Percentiles rank a stretch among this genome's conserved stretches.
phyloP scores from a whole-genome alignment of 306 rosid genomes.

The Parietaria judaica region DNA sequence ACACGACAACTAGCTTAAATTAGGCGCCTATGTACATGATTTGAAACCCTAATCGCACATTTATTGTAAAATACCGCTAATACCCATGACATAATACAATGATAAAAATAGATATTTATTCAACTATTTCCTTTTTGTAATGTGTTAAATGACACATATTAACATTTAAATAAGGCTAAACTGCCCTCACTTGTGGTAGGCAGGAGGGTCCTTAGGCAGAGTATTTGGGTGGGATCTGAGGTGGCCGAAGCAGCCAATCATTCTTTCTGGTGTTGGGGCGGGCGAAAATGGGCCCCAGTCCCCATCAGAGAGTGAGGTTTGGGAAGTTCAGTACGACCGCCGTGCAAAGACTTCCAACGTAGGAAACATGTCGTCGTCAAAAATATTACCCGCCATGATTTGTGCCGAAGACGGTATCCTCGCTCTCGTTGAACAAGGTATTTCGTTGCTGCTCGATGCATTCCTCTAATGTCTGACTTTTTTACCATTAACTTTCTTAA shows the following conservation, averaged over 20 bases:
- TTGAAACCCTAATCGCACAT: no score
- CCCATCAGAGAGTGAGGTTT: slow-evolving; percentile 84
- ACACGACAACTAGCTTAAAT: no score
- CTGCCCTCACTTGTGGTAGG: slow-evolving; percentile 32
- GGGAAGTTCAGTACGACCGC: slow-evolving; percentile 92
- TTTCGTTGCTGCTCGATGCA: slow-evolving; percentile 4
- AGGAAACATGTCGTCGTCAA: slow-evolving; percentile 53
- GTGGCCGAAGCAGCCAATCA: slow-evolving; percentile 72
- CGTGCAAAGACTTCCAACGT: slow-evolving; percentile 38
- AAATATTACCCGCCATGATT: slow-evolving; percentile 70
- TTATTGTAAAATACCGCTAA: no score
- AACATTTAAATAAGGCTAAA: no score
- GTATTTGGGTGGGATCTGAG: slow-evolving; percentile 97
- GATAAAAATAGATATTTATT: no score
- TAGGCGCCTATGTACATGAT: no score
- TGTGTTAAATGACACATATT: no score
- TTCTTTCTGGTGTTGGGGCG: slow-evolving; percentile 65
- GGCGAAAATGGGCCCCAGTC: slow-evolving; percentile 35
- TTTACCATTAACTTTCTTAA: not conserved
- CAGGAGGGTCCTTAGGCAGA: slow-evolving; percentile 85
- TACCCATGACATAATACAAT: no score
- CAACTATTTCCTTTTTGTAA: no score
- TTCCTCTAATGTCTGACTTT: not conserved
- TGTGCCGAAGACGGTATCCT: slow-evolving; percentile 96
- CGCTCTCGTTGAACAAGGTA: slow-evolving; percentile 76